Conservation (phyloP, 176 grass and related monocot genomes). For the Oryza glumipatula region DNA sequence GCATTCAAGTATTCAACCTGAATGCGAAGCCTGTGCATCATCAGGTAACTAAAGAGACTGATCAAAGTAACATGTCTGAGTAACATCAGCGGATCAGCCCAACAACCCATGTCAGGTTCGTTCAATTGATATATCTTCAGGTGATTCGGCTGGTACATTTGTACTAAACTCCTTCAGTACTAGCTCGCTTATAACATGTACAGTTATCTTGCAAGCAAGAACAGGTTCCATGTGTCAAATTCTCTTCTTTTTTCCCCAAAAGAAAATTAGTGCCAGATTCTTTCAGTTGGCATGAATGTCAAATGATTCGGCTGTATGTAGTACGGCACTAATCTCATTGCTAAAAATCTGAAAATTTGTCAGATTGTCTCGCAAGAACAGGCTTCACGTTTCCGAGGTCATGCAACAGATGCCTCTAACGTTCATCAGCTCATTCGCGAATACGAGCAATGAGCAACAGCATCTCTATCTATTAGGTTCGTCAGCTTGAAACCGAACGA, state of each 20-base stretch:
- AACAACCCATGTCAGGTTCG: conserved; percentile 14
- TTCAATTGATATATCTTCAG: conserved; percentile 17
- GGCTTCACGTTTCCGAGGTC: background rate
- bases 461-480: background rate
- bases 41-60: background rate
- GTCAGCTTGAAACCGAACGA: conserved; percentile 29
- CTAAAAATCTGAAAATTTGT: conserved; percentile 2
- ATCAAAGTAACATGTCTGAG: background rate
- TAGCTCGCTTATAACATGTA: background rate
- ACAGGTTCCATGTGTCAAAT: background rate
- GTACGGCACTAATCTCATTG: background rate
- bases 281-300: conserved; percentile 7
- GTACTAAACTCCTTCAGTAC: background rate
- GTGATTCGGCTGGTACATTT: background rate
- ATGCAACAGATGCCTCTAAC: background rate
- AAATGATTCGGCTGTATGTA: background rate
- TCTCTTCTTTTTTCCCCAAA: too few relatives aligned
- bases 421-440: conserved; percentile 14
- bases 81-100: conserved; percentile 23
- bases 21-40: background rate
- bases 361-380: conserved; percentile 10
- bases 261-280: background rate
- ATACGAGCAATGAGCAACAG: conserved; percentile 12
- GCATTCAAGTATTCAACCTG: background rate
- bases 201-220: background rate